Percentiles rank a stretch among this genome's conserved stretches.
phyloP scores from a whole-genome alignment of 2,329 filamentous ascomycete genomes.

The Colletotrichum somersetense region DNA sequence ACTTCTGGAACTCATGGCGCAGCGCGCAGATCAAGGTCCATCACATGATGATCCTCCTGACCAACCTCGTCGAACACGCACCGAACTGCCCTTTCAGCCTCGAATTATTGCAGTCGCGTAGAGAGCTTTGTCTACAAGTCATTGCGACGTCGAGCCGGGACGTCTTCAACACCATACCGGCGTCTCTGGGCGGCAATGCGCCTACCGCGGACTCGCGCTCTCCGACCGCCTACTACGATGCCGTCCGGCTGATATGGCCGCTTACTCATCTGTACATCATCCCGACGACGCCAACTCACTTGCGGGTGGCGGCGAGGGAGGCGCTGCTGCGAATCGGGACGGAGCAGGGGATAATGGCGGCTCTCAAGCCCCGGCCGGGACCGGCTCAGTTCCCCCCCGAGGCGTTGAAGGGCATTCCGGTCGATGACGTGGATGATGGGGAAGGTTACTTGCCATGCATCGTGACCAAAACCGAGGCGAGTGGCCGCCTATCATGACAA shows the following conservation, averaged over 20 bases:
- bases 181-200: slow-evolving; percentile 46
- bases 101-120: slow-evolving; percentile 47
- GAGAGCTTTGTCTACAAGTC: slow-evolving; percentile 46
- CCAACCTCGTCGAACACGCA: slow-evolving; percentile 54
- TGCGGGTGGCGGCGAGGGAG: slow-evolving; percentile 47
- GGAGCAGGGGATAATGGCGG: slow-evolving; percentile 55
- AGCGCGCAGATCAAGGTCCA: slow-evolving; percentile 53
- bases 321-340: slow-evolving; percentile 51
- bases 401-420: slow-evolving; percentile 22
- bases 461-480: neutral
- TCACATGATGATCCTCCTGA: slow-evolving; percentile 49
- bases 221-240: slow-evolving; percentile 53
- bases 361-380: slow-evolving; percentile 43
- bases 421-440: slow-evolving; percentile 7
- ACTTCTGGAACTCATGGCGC: slow-evolving; percentile 51
- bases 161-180: slow-evolving; percentile 48
- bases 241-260: slow-evolving; percentile 55
- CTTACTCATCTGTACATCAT: slow-evolving; percentile 50
- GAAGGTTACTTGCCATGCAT: neutral
- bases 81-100: slow-evolving; percentile 44
- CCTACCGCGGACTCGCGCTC: slow-evolving; percentile 45
- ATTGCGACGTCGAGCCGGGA: slow-evolving; percentile 48
- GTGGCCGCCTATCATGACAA: neutral
- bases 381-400: neutral
- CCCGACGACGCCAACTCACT: slow-evolving; percentile 47